These are phyloP conservation scores for Cladobotryum mycophilum DNA, from an alignment of 2,329 filamentous ascomycete species.

Conservation along the genomic window DNA sequence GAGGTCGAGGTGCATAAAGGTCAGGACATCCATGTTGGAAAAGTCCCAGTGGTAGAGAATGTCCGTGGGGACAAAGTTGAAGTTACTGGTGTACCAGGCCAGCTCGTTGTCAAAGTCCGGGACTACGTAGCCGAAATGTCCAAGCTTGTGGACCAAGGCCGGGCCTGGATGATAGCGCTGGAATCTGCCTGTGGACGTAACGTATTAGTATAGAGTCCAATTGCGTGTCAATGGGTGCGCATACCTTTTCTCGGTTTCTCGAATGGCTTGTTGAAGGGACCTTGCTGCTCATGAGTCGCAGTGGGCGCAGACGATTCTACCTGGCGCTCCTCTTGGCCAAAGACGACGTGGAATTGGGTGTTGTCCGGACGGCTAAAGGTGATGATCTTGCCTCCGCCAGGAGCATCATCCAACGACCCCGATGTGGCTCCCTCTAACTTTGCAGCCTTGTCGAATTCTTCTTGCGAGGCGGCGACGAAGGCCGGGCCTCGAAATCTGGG, in stretches of 20 bases:
- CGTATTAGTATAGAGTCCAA: background rate
- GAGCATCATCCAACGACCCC: conserved; percentile 1
- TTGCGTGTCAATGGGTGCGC: background rate
- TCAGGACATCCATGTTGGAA: conserved; percentile 19
- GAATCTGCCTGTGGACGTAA: no score
- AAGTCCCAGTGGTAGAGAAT: conserved; percentile 6
- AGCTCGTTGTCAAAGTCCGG: conserved; percentile 26
- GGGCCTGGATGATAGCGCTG: no score
- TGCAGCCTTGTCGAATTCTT: conserved; percentile 11
- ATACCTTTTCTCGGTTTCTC: conserved; percentile 5
- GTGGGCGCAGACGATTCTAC: background rate
- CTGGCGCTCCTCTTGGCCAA: conserved; percentile 17
- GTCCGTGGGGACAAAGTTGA: conserved; percentile 37
- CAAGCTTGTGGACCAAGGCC: conserved; percentile 29
- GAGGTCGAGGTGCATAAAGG: conserved; percentile 49
- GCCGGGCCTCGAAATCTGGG: conserved; percentile 18
- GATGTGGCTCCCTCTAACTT: conserved; percentile 7
- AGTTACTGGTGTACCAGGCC: conserved; percentile 32
- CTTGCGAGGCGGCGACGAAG: conserved; percentile 26
- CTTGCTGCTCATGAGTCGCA: conserved; percentile 6
- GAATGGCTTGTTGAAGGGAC: conserved; percentile 10
- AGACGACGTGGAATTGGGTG: conserved; percentile 21
- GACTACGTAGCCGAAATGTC: conserved; percentile 31
- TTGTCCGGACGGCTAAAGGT: conserved; percentile 30
- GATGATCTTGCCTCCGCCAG: conserved; percentile 33